A percentile compares a stretch with the other conserved stretches of the same genome.
Conservation (phyloP, 805 yeast genomes). For the Ogataea haglerorum region DNA sequence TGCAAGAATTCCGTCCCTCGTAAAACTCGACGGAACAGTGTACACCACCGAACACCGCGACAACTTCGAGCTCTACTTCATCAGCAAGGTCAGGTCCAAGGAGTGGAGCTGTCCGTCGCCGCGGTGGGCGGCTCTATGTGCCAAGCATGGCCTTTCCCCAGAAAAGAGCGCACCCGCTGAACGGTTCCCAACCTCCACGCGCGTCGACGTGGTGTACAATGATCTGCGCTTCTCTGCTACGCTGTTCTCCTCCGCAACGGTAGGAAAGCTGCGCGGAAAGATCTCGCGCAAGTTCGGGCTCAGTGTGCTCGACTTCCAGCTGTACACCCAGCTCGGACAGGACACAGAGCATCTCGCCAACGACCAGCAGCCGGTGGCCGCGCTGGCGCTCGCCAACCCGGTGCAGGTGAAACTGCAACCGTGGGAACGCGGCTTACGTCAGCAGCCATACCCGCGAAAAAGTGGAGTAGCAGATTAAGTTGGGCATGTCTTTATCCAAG, state of each 20-base stretch:
- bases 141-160: constrained; percentile 30
- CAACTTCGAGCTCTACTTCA: constrained; percentile 68
- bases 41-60: constrained; percentile 45
- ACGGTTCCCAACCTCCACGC: not conserved
- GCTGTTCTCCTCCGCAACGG: constrained; percentile 33
- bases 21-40: constrained; percentile 54
- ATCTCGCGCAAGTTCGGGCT: constrained; percentile 25
- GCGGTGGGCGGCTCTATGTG: constrained; percentile 40
- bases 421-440: constrained; percentile 8
- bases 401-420: constrained; percentile 1
- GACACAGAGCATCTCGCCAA: constrained; percentile 15
- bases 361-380: constrained; percentile 19
- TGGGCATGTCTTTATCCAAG: constrained; percentile 33
- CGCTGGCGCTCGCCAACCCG: constrained; percentile 7
- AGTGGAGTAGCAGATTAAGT: constrained; percentile 6
- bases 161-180: not conserved
- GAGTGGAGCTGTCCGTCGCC: constrained; percentile 30
- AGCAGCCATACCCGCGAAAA: constrained; percentile 1
- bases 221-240: constrained; percentile 16
- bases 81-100: constrained; percentile 44
- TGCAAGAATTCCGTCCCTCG: constrained; percentile 29
- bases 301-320: constrained; percentile 24
- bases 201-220: not conserved
- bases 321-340: constrained; percentile 18
- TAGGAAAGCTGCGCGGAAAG: constrained; percentile 35